phyloP scores from a whole-genome alignment of 2,329 filamentous ascomycete species.

The Colletotrichum spinosum region DNA sequence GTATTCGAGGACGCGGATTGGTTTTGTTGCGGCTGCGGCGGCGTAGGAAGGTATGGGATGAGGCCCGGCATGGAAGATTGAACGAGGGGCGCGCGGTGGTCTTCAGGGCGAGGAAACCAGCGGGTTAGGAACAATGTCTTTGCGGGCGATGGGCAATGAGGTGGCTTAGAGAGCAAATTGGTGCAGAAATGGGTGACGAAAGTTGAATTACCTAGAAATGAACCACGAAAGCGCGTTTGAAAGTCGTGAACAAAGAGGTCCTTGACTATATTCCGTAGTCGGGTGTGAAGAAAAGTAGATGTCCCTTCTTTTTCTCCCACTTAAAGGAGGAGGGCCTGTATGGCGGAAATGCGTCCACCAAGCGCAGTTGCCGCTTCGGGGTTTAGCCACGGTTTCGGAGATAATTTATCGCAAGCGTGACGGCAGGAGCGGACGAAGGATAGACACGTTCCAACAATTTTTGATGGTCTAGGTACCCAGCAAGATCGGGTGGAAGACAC shows the following conservation, averaged over 20 bases:
- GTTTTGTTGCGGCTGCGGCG: slow-evolving; percentile 26
- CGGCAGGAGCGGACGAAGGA: too few species aligned
- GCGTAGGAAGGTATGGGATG: slow-evolving; percentile 31
- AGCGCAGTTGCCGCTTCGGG: too few species aligned
- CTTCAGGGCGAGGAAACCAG: slow-evolving; percentile 8
- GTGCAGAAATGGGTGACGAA: slow-evolving; percentile 1
- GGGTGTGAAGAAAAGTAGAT: too few species aligned
- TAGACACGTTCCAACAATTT: too few species aligned
- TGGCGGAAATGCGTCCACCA: too few species aligned
- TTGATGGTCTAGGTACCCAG: too few species aligned
- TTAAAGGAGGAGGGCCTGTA: too few species aligned
- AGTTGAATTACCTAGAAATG: slow-evolving; percentile 27
- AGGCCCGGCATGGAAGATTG: slow-evolving; percentile 33
- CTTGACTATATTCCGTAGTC: slow-evolving; percentile 21
- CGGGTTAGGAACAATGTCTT: slow-evolving; percentile 17
- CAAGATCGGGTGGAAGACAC: too few species aligned
- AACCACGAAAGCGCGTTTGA: slow-evolving; percentile 20
- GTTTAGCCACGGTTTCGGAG: too few species aligned
- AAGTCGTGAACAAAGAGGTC: slow-evolving; percentile 18
- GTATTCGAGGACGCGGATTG: slow-evolving; percentile 1
- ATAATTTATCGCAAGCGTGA: too few species aligned
- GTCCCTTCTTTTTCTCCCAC: too few species aligned
- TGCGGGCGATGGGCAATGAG: not conserved
- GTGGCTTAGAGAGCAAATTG: not conserved
- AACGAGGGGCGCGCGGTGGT: slow-evolving; percentile 12